Evolutionary conservation across 306 rosid species (phyloP), one percentile per base, ranked within the genome.

Genomic region (Purshia tridentata): DNA sequence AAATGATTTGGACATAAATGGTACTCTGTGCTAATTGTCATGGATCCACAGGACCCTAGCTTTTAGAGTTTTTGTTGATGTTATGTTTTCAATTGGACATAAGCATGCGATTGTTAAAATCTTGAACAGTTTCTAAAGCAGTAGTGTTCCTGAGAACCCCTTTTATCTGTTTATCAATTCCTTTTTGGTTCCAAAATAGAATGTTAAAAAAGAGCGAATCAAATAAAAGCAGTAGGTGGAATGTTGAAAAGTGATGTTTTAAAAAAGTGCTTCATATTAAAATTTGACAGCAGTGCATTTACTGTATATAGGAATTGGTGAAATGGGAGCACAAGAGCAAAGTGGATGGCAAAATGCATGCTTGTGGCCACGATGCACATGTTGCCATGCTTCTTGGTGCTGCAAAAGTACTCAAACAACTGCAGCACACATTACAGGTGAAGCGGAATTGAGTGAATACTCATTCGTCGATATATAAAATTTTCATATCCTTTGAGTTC

Each of bases 241-340:
- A 46, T 22, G 19, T 66, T 66, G 42, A 65, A 29, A 50, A 2
- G n/a, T 49, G 47, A 70, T 68, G 39, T 70, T 68, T 53, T 51
- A 1, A 6, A 55, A 54, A 18, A 14, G 46, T 11, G 6, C 15
- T 37, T 62, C 50, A 46, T 8, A 9, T n/a, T 59, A 3, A 29
- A 1, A 29, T 29, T 29, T 29, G 45, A 56, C 15, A 18, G 3
- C 11, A 20, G 0, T 64, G 22, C 4, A 20, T 44, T 18, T 58
- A 46, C 11, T 4, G 64, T 12, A n/a, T 67, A 62, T 63, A 88
- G 98, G 98, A 93, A 77, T 15, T 80, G 83, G 93, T 84, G 70
- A 96, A 90, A 54, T 93, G 96, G 98, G 93, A 90, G 67, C 87
- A 90, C 70, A 93, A 87, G 79, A 93, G 98, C 97, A 89, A 87